These are phyloP conservation scores for Protomyces gravidus DNA, from an alignment of 1,139 yeast genomes.

Conservation along the genomic window DNA sequence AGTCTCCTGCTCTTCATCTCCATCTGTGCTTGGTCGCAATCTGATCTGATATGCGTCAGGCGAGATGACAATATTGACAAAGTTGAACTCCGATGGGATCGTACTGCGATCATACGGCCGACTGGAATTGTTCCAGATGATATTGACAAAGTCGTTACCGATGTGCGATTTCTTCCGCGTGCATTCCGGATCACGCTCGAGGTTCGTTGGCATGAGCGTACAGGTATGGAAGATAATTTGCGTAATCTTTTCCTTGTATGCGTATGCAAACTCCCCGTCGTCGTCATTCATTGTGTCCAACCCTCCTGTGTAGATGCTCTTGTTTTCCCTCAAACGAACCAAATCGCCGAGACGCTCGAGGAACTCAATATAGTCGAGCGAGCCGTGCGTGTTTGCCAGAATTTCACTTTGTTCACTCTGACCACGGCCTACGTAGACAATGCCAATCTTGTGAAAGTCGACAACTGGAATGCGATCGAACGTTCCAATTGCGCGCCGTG, in stretches of 20 bases:
- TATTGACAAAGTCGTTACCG: constrained; percentile 78
- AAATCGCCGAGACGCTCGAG: constrained; percentile 56
- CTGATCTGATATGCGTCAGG: constrained; percentile 48
- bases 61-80: constrained; percentile 69
- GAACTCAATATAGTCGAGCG: constrained; percentile 58
- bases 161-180: constrained; percentile 74
- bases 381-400: constrained; percentile 61
- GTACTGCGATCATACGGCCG: constrained; percentile 62
- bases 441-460: constrained; percentile 73
- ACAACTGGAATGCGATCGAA: constrained; percentile 76
- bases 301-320: constrained; percentile 69
- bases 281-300: constrained; percentile 62
- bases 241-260: constrained; percentile 66
- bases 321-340: constrained; percentile 53
- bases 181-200: constrained; percentile 44
- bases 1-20: not conserved
- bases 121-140: constrained; percentile 72
- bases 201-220: constrained; percentile 62
- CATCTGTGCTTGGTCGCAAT: not conserved
- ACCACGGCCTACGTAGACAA: constrained; percentile 65
- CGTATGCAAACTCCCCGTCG: constrained; percentile 73
- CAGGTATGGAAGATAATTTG: constrained; percentile 76
- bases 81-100: constrained; percentile 74
- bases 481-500: constrained; percentile 56
- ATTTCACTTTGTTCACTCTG: constrained; percentile 64